Base-by-base conservation (phyloP, 345 rosid species). In the Triadica sebifera region DNA sequence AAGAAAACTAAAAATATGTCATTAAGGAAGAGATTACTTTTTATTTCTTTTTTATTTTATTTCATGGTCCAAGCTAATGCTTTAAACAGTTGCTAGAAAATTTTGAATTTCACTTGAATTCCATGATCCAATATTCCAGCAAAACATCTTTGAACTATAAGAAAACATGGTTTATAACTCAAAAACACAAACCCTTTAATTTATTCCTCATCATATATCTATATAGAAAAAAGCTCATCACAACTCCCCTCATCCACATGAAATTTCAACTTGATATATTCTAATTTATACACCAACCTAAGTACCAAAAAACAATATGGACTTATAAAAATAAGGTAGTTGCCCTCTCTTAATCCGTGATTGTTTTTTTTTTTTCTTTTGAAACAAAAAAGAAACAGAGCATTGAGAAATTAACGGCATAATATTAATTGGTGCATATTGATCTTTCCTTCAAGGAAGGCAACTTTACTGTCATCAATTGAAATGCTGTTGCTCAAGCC, bases 401-500 rank as follows among this genome's bases (percentile, higher is more conserved):
- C 34, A 29, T 29, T 29, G 34, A 29, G 2, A 56, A 49, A 66
- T 37, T 46, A 47, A 56, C 64, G 15, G 47, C 51, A 19, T n/a
- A 57, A 20, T 16, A 55, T 55, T 55, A 55, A 55, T 19, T 55
- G 63, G 72, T 20, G 72, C 67, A 50, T 29, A 46, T n/a, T 29
- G 34, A 29, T 55, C 24, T 19, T 55, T 46, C 61, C 37, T 66
- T 60, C 46, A 17, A n/a, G 10, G 10, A 4, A 25, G 24, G 68
- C 45, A 62, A 22, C 22, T 12, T 66, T 22, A 8, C 47, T 46
- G n/a, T 37, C 34, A 7, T 16, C 15, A 93, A 58, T 89, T 87
- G 86, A 88, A 94, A 70, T 87, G 89, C 58, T 88, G 92, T 38
- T 89, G 94, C 74, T 94, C 98, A 79, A 94, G 85, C 98, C 98